Percentiles rank a stretch among this genome's conserved stretches.
Conservation (phyloP, 108 stramenopile genomes). For the Nitzschia inconspicua region DNA sequence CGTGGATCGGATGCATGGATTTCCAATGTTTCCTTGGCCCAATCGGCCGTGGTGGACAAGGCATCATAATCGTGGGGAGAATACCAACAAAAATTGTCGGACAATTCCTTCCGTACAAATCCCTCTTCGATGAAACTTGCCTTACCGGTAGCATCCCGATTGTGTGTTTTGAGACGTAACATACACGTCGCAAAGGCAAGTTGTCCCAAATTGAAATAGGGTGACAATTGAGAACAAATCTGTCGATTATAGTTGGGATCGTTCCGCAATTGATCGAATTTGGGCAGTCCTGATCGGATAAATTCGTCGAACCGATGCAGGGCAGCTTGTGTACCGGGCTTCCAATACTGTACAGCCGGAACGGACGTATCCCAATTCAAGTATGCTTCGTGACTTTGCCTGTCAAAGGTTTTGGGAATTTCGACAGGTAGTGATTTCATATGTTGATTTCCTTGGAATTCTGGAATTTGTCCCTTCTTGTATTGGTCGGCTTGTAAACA, state of each 20-base stretch:
- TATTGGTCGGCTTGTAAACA: conserved; percentile 52
- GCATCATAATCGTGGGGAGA: conserved; percentile 86
- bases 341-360: conserved; percentile 43
- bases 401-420: conserved; percentile 28
- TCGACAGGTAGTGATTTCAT: conserved; percentile 9
- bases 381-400: conserved; percentile 34
- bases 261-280: conserved; percentile 85
- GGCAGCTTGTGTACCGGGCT: conserved; percentile 73
- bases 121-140: conserved; percentile 94
- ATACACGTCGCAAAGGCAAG: conserved; percentile 83
- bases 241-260: conserved; percentile 83
- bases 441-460: conserved; percentile 53
- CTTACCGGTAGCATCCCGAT: conserved; percentile 70
- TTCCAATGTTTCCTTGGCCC: conserved; percentile 91
- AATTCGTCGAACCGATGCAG: conserved; percentile 77
- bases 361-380: conserved; percentile 67
- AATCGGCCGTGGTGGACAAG: conserved; percentile 79
- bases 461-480: conserved; percentile 50
- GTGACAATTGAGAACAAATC: conserved; percentile 82
- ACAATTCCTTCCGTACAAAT: conserved; percentile 91
- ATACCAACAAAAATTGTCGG: conserved; percentile 97
- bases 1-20: conserved; percentile 83
- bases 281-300: conserved; percentile 50
- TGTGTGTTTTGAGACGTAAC: conserved; percentile 59
- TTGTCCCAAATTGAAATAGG: conserved; percentile 90